Percentiles rank a stretch among this genome's conserved stretches.
Conservation (phyloP, 805 yeast species). For the Kazachstania africana region DNA sequence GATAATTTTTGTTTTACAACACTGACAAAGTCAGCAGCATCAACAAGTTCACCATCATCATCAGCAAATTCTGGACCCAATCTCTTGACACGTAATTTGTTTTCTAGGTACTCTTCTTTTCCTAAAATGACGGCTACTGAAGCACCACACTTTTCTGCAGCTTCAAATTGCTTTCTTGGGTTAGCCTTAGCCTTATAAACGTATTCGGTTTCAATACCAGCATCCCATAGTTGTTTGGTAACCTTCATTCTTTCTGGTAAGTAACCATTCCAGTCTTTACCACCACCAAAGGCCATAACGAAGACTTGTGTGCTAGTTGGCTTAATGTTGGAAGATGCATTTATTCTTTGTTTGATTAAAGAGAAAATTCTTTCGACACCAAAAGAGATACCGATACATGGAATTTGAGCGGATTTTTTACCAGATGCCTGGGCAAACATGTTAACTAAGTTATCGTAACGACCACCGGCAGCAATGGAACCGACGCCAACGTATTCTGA, state of each 20-base stretch:
- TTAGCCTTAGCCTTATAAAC: constrained; percentile 89
- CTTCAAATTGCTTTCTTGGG: constrained; percentile 92
- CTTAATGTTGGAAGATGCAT: constrained; percentile 45
- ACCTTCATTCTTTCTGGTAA: constrained; percentile 83
- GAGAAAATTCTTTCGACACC: constrained; percentile 95
- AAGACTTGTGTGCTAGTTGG: constrained; percentile 86
- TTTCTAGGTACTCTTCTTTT: constrained; percentile 76
- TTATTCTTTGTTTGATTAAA: constrained; percentile 65
- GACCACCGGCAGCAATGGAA: constrained; percentile 97
- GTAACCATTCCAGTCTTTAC: constrained; percentile 90
- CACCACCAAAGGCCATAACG: constrained; percentile 98
- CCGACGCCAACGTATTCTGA: constrained; percentile 97
- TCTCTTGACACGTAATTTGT: constrained; percentile 73
- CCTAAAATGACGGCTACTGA: constrained; percentile 87
- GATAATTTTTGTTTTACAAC: constrained; percentile 40
- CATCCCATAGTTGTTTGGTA: constrained; percentile 73
- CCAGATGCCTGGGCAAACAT: constrained; percentile 84
- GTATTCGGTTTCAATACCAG: constrained; percentile 84
- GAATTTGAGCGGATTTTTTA: constrained; percentile 68
- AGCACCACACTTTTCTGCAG: constrained; percentile 92
- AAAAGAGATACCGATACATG: constrained; percentile 94
- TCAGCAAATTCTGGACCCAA: constrained; percentile 81
- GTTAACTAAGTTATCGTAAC: constrained; percentile 92
- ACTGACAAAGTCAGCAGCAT: constrained; percentile 45
- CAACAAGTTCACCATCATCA: constrained; percentile 76